A percentile compares a stretch with the other conserved stretches of the same genome.
Conservation (phyloP, 1,284 basidiomycete genomes). For the Tylopilus orsonianus region DNA sequence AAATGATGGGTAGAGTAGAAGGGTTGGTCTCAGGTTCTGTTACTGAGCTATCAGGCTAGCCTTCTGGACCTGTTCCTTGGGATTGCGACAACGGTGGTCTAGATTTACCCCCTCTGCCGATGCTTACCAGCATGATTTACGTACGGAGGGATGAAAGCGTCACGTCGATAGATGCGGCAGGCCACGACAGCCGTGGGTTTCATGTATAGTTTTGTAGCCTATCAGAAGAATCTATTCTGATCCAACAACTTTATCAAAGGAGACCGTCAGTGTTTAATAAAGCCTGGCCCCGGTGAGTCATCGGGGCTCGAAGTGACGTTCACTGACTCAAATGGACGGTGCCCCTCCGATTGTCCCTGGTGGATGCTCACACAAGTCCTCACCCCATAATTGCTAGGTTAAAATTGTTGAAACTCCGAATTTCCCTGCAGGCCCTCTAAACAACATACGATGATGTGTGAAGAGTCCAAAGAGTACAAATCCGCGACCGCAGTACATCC, state of each 20-base stretch:
- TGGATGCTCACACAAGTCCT: slow-evolving; percentile 1
- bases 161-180: slow-evolving; percentile 1
- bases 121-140: slow-evolving; percentile 4
- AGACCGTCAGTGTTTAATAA: slow-evolving; percentile 4
- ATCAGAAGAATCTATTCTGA: neutral
- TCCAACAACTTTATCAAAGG: slow-evolving; percentile 12
- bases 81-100: neutral
- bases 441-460: slow-evolving; percentile 21
- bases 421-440: too few species aligned
- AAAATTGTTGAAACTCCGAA: slow-evolving; percentile 15
- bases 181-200: slow-evolving; percentile 17
- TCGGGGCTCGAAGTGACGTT: slow-evolving; percentile 16
- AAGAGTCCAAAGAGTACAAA: slow-evolving; percentile 26
- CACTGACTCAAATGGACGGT: slow-evolving; percentile 1
- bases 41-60: neutral
- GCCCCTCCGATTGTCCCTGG: slow-evolving; percentile 14
- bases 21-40: slow-evolving; percentile 5
- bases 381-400: slow-evolving; percentile 26
- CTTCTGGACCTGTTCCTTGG: neutral
- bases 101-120: neutral
- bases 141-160: slow-evolving; percentile 1
- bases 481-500: slow-evolving; percentile 14
- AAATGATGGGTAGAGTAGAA: slow-evolving; percentile 1
- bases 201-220: neutral
- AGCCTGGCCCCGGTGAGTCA: slow-evolving; percentile 20